A percentile compares a stretch with the other conserved stretches of the same genome.
These are phyloP conservation scores for Globisporangium rhizosaccharum DNA, from an alignment of 352 stramenopile genomes.

Conservation along the genomic window DNA sequence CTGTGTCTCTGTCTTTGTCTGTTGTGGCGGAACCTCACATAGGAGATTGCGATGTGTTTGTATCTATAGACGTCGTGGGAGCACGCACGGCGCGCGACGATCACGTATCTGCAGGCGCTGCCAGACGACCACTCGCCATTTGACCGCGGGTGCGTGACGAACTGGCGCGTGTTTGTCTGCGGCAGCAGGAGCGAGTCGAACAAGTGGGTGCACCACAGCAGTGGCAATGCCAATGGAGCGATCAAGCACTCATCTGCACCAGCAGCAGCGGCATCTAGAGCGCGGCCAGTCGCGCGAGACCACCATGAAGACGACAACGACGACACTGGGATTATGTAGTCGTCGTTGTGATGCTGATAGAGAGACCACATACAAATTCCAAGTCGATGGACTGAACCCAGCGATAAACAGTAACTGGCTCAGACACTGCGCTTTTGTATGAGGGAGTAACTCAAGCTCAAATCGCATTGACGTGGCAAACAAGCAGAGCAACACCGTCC, in stretches of 20 bases:
- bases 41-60: too few species aligned
- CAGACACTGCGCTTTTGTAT: too few species aligned
- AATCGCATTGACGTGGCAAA: background rate
- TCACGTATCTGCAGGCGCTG: slow-evolving; percentile 69
- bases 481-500: background rate
- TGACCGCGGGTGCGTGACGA: slow-evolving; percentile 44
- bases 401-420: too few species aligned
- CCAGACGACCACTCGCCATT: slow-evolving; percentile 59
- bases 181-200: slow-evolving; percentile 32
- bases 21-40: background rate
- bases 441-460: background rate
- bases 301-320: too few species aligned
- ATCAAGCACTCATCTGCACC: background rate
- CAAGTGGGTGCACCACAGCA: slow-evolving; percentile 50
- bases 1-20: background rate
- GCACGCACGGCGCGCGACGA: slow-evolving; percentile 50
- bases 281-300: too few species aligned
- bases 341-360: too few species aligned
- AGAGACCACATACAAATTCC: too few species aligned
- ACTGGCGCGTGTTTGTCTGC: slow-evolving; percentile 55
- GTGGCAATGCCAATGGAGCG: too few species aligned
- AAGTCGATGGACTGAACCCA: too few species aligned
- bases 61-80: slow-evolving; percentile 62
- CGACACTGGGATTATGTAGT: too few species aligned
- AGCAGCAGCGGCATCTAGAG: background rate